Evolutionary conservation across 2,329 filamentous ascomycete species (phyloP).

Genomic region (Fusarium nodosum): DNA sequence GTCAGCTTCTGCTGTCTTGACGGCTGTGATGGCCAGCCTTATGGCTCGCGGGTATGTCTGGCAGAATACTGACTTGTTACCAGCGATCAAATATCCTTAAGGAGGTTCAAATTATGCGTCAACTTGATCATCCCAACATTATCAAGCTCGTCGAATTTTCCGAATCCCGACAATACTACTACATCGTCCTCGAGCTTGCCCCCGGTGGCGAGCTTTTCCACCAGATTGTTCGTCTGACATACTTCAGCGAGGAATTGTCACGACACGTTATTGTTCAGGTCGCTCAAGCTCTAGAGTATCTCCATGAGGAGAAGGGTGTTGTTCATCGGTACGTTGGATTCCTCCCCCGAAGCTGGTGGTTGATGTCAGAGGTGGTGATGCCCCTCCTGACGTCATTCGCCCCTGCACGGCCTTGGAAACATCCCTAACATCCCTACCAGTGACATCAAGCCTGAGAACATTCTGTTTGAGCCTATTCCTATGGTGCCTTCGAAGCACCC

Average conservation of each 20-base stretch:
- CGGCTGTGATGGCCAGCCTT: constrained; percentile 39
- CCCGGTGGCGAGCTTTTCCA: constrained; percentile 98
- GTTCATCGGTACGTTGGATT: constrained; percentile 85
- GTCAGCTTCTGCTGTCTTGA: constrained; percentile 41
- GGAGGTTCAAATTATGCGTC: constrained; percentile 98
- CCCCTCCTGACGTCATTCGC: constrained; percentile 51
- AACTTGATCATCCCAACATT: constrained; percentile 96
- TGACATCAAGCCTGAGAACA: constrained; percentile 98
- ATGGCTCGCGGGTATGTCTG: constrained; percentile 32
- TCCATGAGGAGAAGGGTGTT: constrained; percentile 94
- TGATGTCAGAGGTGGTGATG: constrained; percentile 33
- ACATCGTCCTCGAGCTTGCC: constrained; percentile 94
- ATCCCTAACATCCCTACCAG: constrained; percentile 61
- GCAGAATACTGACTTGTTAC: constrained; percentile 49
- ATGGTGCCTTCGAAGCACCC: constrained; percentile 84
- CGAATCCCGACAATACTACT: constrained; percentile 95
- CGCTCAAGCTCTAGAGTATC: constrained; percentile 91
- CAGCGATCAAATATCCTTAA: constrained; percentile 98
- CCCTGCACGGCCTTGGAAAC: constrained; percentile 37
- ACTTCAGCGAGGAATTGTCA: constrained; percentile 96
- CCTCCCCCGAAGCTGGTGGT: constrained; percentile 1
- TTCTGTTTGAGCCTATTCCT: constrained; percentile 89
- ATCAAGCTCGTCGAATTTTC: constrained; percentile 94
- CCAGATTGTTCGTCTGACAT: constrained; percentile 97
- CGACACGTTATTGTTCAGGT: constrained; percentile 96